Evolutionary conservation across 83 land plant species (phyloP), one percentile per base, ranked within the genome.

Genomic region (Diphasiastrum complanatum): DNA sequence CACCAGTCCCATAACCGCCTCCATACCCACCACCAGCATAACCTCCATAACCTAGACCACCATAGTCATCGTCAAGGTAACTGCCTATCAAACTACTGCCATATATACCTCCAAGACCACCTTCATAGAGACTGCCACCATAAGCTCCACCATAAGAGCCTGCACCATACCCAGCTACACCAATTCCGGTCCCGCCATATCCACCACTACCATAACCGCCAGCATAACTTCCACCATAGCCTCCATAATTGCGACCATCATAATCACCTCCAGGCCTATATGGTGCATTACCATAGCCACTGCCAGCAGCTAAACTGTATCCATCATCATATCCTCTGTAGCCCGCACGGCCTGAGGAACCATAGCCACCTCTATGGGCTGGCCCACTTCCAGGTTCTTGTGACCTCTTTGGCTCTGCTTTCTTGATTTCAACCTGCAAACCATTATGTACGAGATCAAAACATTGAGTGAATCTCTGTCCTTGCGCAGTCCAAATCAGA

Each of bases 341-440:
- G 51, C 83, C 78, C 29, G 67, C 68, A 72, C 29, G 14, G 6
- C 58, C 58, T 14, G 58, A 25, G n/a, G n/a, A n/a, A n/a, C 83
- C 75, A 74, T 70, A 73, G 28, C 82, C 71, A 47, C 79, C 75
- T 56, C 74, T 76, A 74, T 63, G 75, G 43, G 81, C 64, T n/a
- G n/a, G n/a, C n/a, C n/a, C n/a, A 61, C 79, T 66, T 5, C 75
- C 85, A 51, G 82, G 74, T 37, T 82, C 89, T 59, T 83, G 85
- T 33, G 79, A 56, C 76, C 81, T 83, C 84, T 89, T 93, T 29
- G 96, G 98, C 68, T 93, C 98, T 47, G 98, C 98, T 73, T 85
- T 93, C 81, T 93, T 93, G 67, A 93, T 81, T 77, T 93, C 98
- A 64, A 93, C 98, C 98, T 93, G 87, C 61, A 74, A 77, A 71